Evolutionary conservation across 75 land plant genomes (phyloP).

Genomic region (Isoetes taiwanensis): DNA sequence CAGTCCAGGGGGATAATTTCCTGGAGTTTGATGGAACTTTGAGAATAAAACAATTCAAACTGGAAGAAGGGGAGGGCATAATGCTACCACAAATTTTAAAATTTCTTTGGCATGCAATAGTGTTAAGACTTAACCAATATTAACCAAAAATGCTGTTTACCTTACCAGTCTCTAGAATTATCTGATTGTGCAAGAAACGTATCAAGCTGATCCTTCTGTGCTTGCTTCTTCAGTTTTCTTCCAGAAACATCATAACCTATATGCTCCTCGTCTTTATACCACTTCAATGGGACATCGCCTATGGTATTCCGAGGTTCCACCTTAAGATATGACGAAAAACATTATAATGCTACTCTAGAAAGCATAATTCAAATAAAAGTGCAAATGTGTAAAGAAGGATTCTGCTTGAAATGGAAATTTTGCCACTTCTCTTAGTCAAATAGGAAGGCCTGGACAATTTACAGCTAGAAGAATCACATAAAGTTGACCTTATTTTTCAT

Average conservation of each 20-base stretch:
- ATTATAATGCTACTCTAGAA: not conserved
- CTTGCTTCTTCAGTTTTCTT: conserved; percentile 70
- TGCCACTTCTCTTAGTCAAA: not conserved
- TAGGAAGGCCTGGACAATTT: not conserved
- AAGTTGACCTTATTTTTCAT: not conserved
- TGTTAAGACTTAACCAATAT: not conserved
- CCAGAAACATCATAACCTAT: conserved; percentile 83
- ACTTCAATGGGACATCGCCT: conserved; percentile 83
- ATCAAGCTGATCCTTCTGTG: conserved; percentile 51
- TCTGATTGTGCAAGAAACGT: conserved; percentile 64
- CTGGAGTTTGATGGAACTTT: no score
- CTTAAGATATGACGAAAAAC: conserved; percentile 19
- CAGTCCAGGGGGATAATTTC: no score
- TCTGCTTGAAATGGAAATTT: not conserved
- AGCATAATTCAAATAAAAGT: not conserved
- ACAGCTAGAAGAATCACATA: not conserved
- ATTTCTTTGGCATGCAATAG: not conserved
- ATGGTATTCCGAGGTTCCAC: conserved; percentile 68
- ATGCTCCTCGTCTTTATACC: conserved; percentile 90
- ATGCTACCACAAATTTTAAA: not conserved
- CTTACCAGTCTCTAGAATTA: conserved; percentile 67
- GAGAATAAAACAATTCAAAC: no score
- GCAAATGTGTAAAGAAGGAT: not conserved
- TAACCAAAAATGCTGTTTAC: not conserved
- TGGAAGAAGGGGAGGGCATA: no score